Evolutionary conservation across 2,329 filamentous ascomycete species (phyloP), one percentile per base, ranked within the genome.

Genomic region (Bimuria novae-zelandiae): DNA sequence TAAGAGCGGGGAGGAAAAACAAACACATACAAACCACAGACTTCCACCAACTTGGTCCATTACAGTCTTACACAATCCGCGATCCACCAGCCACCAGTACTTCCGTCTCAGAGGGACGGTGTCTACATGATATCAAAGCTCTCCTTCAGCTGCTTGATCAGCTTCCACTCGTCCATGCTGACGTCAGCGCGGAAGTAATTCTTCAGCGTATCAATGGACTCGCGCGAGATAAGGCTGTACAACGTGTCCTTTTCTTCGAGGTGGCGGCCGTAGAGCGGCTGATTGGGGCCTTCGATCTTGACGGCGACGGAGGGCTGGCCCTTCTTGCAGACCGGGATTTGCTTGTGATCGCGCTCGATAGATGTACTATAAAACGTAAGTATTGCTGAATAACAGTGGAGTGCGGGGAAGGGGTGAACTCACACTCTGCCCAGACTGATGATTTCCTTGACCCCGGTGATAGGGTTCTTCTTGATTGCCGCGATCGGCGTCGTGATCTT

Each of bases 281-380:
- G 94, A 73, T 93, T 90, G 53, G 87, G 79, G 49, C 92, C 93
- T 79, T 99, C 95, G 67, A 99, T 95, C 82, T 99, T 99, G 80
- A 99, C 82, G 17, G 94, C 94, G 8, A 99, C 95, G 1, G 92
- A 95, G n/a, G 95, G 94, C 71, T 96, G 90, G 47, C 93, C 93
- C 79, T 92, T 93, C 77, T 99, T 99, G 80, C 91, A 96, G 52
- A 96, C 82, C 8, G 82, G 84, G 62, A 99, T 88, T 60, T 94
- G 86, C 80, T 99, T 99, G 84, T 99, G 94, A 64, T 99, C 95
- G 72, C 95, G 88, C 76, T 99, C 93, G 70, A 99, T 99, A 1
- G 89, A 92, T 51, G 90, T 90, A n/a, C 92, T 96, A 68, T 52
- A 7, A 10, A 19, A 27, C 30, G 65, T 56, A 67, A 62, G 46